A percentile compares a stretch with the other conserved stretches of the same genome.
Conservation (phyloP, 306 rosid genomes). For the Ammopiptanthus mongolicus region DNA sequence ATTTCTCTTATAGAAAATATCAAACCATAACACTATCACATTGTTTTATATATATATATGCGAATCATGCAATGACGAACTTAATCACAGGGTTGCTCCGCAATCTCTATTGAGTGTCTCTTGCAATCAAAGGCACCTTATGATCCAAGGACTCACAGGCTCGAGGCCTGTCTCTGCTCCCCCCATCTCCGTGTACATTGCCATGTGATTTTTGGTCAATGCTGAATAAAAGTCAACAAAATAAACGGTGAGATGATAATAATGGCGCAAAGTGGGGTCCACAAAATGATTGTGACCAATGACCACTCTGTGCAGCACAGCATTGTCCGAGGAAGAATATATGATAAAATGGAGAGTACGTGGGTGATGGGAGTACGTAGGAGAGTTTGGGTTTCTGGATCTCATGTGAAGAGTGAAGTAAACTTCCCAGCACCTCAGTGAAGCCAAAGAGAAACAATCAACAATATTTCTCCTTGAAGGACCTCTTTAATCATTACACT, state of each 20-base stretch:
- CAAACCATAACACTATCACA: no score
- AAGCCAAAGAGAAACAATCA: no score
- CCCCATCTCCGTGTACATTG: not conserved
- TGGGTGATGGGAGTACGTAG: not conserved
- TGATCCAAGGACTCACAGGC: not conserved
- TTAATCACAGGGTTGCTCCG: not conserved
- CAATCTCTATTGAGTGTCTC: not conserved
- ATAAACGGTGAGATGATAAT: slow-evolving; percentile 2
- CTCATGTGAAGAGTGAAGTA: not conserved
- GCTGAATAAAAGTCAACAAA: not conserved
- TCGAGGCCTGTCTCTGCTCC: not conserved
- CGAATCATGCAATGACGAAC: not conserved
- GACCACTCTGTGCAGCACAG: slow-evolving; percentile 22
- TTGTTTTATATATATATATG: not conserved
- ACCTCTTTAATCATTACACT: no score
- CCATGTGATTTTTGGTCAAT: not conserved
- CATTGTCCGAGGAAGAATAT: not conserved
- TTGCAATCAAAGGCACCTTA: not conserved
- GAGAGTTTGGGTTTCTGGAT: not conserved
- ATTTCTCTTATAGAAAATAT: no score
- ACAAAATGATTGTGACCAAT: slow-evolving; percentile 30
- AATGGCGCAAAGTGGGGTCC: slow-evolving; percentile 10
- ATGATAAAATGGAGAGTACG: not conserved
- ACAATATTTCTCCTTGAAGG: no score
- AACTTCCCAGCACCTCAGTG: no score